Conservation (phyloP, 139 green algal species). For the Chloropicon primus region DNA sequence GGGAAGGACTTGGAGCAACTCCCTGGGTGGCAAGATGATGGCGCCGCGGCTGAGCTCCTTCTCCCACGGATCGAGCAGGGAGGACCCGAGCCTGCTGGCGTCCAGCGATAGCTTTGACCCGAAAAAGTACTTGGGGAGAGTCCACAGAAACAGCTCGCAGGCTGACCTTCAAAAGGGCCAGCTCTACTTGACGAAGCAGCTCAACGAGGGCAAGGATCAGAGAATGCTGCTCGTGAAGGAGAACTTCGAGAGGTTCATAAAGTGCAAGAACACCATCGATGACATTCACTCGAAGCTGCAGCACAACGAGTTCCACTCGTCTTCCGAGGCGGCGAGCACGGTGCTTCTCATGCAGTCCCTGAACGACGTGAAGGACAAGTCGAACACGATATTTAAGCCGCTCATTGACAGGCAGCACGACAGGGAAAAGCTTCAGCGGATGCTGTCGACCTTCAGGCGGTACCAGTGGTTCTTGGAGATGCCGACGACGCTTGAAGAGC, state of each 20-base stretch:
- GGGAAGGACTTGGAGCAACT: background rate
- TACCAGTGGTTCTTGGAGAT: background rate
- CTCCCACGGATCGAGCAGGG: background rate
- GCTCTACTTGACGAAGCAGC: conserved; percentile 34
- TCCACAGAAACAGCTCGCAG: conserved; percentile 24
- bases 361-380: background rate
- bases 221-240: conserved; percentile 70
- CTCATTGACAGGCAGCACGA: background rate
- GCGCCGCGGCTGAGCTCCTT: background rate
- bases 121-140: conserved; percentile 12
- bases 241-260: conserved; percentile 85
- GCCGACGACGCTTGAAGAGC: background rate
- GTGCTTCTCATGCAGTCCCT: background rate
- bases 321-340: background rate
- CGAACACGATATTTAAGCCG: background rate
- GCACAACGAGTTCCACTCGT: conserved; percentile 16
- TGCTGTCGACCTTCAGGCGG: background rate
- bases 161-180: conserved; percentile 41
- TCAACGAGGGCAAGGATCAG: conserved; percentile 56
- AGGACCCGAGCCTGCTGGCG: conserved; percentile 1
- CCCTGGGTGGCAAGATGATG: background rate
- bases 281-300: conserved; percentile 49
- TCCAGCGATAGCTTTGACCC: conserved; percentile 19
- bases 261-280: conserved; percentile 76
- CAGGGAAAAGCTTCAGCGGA: background rate